These are phyloP conservation scores for Galerina sulciceps DNA, from an alignment of 768 basidiomycete species.

Conservation along the genomic window DNA sequence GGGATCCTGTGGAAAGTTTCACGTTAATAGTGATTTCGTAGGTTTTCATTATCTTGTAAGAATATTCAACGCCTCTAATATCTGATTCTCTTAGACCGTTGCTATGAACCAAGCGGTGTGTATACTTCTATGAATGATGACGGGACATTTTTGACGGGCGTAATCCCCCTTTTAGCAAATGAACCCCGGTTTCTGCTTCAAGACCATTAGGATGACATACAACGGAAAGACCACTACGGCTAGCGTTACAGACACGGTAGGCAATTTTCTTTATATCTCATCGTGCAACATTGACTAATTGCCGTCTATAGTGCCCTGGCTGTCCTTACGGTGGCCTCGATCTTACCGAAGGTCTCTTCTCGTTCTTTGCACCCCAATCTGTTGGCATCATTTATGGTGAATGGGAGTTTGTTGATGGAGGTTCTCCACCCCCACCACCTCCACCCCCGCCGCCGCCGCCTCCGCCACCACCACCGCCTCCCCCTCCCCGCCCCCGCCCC, in stretches of 20 bases:
- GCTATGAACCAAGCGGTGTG: too few relatives aligned
- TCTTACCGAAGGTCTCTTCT: conserved; percentile 68
- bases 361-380: conserved; percentile 51
- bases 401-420: conserved; percentile 57
- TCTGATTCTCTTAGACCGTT: too few relatives aligned
- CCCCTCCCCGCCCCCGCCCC: conserved; percentile 62
- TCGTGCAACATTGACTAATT: not conserved
- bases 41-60: not conserved
- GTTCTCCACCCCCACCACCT: conserved; percentile 7
- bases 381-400: conserved; percentile 61
- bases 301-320: conserved; percentile 53
- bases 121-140: not conserved
- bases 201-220: conserved; percentile 1
- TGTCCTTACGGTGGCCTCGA: conserved; percentile 76
- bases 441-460: not conserved
- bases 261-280: not conserved
- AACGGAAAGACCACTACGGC: not conserved
- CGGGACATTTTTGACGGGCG: not conserved
- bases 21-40: not conserved
- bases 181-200: not conserved
- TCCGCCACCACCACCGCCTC: conserved; percentile 22
- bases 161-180: not conserved
- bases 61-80: not conserved
- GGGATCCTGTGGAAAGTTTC: not conserved
- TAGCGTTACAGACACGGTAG: not conserved